Evolutionary conservation across 768 basidiomycete genomes (phyloP).

Genomic region (Trametes sanguinea): DNA sequence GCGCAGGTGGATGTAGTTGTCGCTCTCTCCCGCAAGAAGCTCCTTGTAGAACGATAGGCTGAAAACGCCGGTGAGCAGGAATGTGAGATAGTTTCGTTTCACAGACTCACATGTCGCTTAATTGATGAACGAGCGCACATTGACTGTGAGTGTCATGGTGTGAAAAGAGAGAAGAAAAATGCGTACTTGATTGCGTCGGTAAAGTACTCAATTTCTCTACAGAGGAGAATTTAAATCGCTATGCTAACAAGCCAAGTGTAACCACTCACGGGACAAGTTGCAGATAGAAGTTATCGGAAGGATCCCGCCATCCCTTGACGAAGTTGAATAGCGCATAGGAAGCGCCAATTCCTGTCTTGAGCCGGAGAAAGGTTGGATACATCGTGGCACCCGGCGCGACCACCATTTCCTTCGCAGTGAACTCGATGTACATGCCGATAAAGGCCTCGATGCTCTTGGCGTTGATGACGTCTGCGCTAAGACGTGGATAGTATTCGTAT

Average conservation of each 20-base stretch:
- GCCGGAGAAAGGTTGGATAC: slow-evolving; percentile 32
- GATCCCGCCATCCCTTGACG: slow-evolving; percentile 32
- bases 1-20: slow-evolving; percentile 21
- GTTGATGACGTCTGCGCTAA: slow-evolving; percentile 38
- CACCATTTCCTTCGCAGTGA: slow-evolving; percentile 32
- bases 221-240: background rate
- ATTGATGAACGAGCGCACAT: background rate
- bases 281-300: slow-evolving; percentile 32
- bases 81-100: background rate
- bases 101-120: slow-evolving; percentile 18
- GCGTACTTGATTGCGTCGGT: slow-evolving; percentile 3
- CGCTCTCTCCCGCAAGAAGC: slow-evolving; percentile 17
- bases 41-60: slow-evolving; percentile 27
- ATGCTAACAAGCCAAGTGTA: too few species aligned
- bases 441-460: slow-evolving; percentile 35
- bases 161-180: background rate
- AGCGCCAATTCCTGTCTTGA: slow-evolving; percentile 38
- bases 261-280: slow-evolving; percentile 39
- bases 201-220: background rate
- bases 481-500: slow-evolving; percentile 31
- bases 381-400: slow-evolving; percentile 26
- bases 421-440: slow-evolving; percentile 37
- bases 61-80: too few species aligned
- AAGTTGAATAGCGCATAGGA: slow-evolving; percentile 38
- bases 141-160: background rate